phyloP scores from a whole-genome alignment of 1,139 yeast species.

The Geotrichum cucujoidarum region DNA sequence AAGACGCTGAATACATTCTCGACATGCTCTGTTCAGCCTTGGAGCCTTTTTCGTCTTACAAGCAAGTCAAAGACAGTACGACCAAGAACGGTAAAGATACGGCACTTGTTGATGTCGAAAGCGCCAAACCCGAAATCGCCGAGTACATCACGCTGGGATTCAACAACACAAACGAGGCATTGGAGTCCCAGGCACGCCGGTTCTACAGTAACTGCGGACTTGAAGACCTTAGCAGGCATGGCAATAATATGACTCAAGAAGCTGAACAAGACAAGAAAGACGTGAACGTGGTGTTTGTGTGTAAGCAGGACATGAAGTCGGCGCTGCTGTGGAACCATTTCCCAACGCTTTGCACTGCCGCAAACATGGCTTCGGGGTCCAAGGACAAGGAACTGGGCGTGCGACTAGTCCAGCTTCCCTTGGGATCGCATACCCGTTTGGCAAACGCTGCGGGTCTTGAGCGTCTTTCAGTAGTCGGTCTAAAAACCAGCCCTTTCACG shows the following conservation, averaged over 20 bases:
- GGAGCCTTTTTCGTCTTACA: slow-evolving; percentile 2
- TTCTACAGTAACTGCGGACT: not conserved
- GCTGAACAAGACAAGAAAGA: not conserved
- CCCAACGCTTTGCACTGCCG: slow-evolving; percentile 14
- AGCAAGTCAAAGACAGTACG: not conserved
- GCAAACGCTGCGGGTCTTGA: slow-evolving; percentile 8
- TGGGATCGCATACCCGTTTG: slow-evolving; percentile 7
- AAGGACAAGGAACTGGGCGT: not conserved
- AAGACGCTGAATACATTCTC: slow-evolving; percentile 6
- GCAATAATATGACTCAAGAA: too few relatives aligned
- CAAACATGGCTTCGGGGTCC: not conserved
- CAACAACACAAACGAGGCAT: slow-evolving; percentile 8
- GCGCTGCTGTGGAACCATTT: slow-evolving; percentile 13
- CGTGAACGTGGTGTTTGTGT: slow-evolving; percentile 12
- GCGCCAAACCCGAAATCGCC: slow-evolving; percentile 11
- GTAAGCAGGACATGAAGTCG: slow-evolving; percentile 16
- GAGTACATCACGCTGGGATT: slow-evolving; percentile 9
- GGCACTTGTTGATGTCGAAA: not conserved
- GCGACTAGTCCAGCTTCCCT: slow-evolving; percentile 14
- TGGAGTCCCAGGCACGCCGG: slow-evolving; percentile 10
- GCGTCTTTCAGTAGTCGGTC: slow-evolving; percentile 11
- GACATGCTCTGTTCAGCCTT: slow-evolving; percentile 8
- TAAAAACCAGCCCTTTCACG: not conserved
- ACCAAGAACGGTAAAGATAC: not conserved
- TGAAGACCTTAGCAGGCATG: too few relatives aligned